These are phyloP conservation scores for Aspergillus fischeri DNA, from an alignment of 2,329 filamentous ascomycete genomes.

Conservation along the genomic window DNA sequence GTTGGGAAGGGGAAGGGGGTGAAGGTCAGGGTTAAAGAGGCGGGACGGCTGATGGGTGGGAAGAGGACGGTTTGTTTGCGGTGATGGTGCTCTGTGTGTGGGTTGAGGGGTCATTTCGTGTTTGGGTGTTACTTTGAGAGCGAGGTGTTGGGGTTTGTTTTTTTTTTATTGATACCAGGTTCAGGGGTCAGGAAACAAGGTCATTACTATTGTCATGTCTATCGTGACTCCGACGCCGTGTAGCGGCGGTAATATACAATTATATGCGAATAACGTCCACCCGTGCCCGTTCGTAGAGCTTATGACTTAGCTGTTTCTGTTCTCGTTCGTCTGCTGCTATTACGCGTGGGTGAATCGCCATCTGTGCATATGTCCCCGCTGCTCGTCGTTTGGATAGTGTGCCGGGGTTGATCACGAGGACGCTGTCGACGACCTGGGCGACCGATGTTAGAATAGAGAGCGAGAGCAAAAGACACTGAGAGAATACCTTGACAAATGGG, in stretches of 20 bases:
- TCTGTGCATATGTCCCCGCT: constrained; percentile 77
- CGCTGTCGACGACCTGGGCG: constrained; percentile 77
- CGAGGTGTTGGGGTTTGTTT: not conserved
- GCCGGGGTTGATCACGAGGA: constrained; percentile 87
- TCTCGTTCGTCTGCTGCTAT: constrained; percentile 56
- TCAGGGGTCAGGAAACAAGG: not conserved
- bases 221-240: not conserved
- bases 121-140: not conserved
- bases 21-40: constrained; percentile 23
- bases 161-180: not conserved
- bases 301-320: constrained; percentile 62
- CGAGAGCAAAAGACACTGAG: not conserved
- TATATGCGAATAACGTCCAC: constrained; percentile 83
- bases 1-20: constrained; percentile 11
- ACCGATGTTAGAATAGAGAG: constrained; percentile 1
- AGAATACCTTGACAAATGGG: constrained; percentile 77
- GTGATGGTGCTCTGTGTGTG: constrained; percentile 11
- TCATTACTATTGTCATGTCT: not conserved
- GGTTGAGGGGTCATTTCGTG: not conserved
- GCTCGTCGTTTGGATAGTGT: constrained; percentile 78
- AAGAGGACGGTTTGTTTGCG: constrained; percentile 36
- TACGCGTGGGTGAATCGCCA: constrained; percentile 66
- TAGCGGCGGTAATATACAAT: constrained; percentile 5
- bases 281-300: constrained; percentile 74
- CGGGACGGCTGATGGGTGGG: constrained; percentile 36